Percentiles rank a stretch among this genome's conserved stretches.
These are phyloP conservation scores for Fraxinus floribunda DNA, from an alignment of 305 asterid species.

Conservation along the genomic window DNA sequence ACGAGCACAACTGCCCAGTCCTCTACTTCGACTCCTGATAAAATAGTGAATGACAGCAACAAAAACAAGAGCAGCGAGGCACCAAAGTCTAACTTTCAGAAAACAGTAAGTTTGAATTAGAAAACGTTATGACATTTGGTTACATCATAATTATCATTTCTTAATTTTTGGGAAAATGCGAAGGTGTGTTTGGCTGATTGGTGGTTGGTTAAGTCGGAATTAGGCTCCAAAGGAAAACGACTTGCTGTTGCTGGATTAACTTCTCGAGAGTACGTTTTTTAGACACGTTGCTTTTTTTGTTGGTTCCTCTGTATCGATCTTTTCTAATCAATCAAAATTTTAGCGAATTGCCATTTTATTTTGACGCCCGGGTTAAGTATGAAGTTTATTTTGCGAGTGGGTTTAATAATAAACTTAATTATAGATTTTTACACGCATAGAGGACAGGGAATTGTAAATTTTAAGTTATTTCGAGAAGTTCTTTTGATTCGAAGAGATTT, in stretches of 20 bases:
- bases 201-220: conserved; percentile 61
- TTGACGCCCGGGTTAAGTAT: neutral
- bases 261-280: conserved; percentile 39
- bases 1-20: neutral
- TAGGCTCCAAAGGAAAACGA: conserved; percentile 36
- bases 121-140: neutral
- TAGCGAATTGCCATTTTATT: neutral
- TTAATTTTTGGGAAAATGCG: conserved; percentile 2
- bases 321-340: neutral
- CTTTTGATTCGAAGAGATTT: neutral
- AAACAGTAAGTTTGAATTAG: conserved; percentile 33
- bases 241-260: conserved; percentile 61
- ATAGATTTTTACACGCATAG: neutral
- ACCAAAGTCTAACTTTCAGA: conserved; percentile 36
- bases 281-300: neutral
- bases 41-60: neutral
- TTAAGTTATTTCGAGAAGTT: neutral
- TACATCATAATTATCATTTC: neutral
- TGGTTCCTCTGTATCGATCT: neutral
- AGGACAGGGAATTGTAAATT: neutral
- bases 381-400: neutral
- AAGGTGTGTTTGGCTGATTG: conserved; percentile 64
- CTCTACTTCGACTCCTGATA: neutral
- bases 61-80: neutral
- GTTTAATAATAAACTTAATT: neutral